A percentile compares a stretch with the other conserved stretches of the same genome.
Evolutionary conservation across 2,329 filamentous ascomycete genomes (phyloP).

Genomic region (Neonectria sp.): DNA sequence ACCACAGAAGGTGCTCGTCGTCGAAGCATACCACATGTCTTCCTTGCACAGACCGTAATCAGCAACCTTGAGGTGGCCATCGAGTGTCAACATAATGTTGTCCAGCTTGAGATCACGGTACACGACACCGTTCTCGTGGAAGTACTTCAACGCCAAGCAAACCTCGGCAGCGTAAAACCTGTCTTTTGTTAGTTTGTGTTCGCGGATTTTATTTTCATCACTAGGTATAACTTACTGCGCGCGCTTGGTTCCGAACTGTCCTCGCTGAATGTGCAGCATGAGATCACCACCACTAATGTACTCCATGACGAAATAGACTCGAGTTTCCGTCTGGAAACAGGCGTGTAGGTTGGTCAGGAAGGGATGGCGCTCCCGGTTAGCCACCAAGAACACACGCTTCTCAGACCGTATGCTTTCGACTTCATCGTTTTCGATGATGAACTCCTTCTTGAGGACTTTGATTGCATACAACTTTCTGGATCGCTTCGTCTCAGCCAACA

Average conservation of each 20-base stretch:
- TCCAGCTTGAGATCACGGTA: constrained; percentile 96
- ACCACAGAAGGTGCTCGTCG: constrained; percentile 97
- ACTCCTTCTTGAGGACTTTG: constrained; percentile 99
- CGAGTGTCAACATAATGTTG: constrained; percentile 92
- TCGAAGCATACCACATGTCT: constrained; percentile 99
- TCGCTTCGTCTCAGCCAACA: constrained; percentile 97
- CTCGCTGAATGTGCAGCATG: constrained; percentile 98
- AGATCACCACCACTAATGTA: constrained; percentile 98
- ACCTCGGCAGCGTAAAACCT: constrained; percentile 98
- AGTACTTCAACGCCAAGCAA: constrained; percentile 97
- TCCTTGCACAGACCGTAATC: constrained; percentile 99
- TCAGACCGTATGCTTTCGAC: constrained; percentile 98
- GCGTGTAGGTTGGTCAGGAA: constrained; percentile 96
- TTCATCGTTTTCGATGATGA: constrained; percentile 99
- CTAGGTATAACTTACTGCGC: constrained; percentile 79
- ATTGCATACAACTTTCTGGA: constrained; percentile 95
- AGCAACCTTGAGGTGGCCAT: constrained; percentile 98
- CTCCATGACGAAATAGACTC: constrained; percentile 99
- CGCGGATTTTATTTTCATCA: not conserved
- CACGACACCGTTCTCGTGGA: constrained; percentile 99
- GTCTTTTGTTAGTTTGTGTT: constrained; percentile 36
- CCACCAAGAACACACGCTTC: constrained; percentile 96
- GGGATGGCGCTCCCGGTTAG: constrained; percentile 96
- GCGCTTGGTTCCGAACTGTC: constrained; percentile 94
- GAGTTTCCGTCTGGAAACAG: constrained; percentile 98